Evolutionary conservation across 805 yeast species (phyloP).

Genomic region (Candida cerambycidarum): DNA sequence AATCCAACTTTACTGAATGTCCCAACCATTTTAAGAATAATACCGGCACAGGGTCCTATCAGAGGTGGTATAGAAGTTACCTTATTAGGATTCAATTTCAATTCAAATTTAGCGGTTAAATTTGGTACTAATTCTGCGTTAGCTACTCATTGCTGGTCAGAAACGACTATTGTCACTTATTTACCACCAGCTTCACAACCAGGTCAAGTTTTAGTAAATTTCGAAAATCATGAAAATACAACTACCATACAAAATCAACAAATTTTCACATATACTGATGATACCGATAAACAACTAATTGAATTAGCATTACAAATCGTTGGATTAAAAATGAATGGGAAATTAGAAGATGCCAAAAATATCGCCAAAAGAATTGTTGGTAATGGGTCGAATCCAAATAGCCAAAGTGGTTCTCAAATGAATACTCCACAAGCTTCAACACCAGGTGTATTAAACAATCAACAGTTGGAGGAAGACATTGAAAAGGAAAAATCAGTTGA

Average conservation of each 20-base stretch:
- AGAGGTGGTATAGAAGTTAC: constrained; percentile 97
- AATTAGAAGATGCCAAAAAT: constrained; percentile 89
- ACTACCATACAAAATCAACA: constrained; percentile 44
- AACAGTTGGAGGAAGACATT: background rate
- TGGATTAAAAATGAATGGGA: constrained; percentile 95
- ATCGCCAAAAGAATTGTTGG: constrained; percentile 91
- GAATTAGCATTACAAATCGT: constrained; percentile 96
- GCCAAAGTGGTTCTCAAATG: constrained; percentile 21
- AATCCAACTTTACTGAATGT: constrained; percentile 14
- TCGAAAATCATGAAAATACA: constrained; percentile 51
- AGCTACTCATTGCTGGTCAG: constrained; percentile 96
- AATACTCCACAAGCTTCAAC: constrained; percentile 9
- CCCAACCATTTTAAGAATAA: constrained; percentile 79
- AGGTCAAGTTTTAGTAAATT: constrained; percentile 90
- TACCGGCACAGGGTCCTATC: constrained; percentile 94
- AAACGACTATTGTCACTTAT: constrained; percentile 87
- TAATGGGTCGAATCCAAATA: constrained; percentile 16
- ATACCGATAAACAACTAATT: constrained; percentile 90
- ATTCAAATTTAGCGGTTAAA: constrained; percentile 76
- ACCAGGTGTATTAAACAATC: constrained; percentile 10
- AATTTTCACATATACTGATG: constrained; percentile 89
- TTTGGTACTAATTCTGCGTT: constrained; percentile 81
- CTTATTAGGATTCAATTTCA: constrained; percentile 80
- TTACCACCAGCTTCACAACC: constrained; percentile 88
- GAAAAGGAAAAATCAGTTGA: constrained; percentile 18